Evolutionary conservation across 2,329 filamentous ascomycete species (phyloP).

Genomic region (Fonsecaea erecta): DNA sequence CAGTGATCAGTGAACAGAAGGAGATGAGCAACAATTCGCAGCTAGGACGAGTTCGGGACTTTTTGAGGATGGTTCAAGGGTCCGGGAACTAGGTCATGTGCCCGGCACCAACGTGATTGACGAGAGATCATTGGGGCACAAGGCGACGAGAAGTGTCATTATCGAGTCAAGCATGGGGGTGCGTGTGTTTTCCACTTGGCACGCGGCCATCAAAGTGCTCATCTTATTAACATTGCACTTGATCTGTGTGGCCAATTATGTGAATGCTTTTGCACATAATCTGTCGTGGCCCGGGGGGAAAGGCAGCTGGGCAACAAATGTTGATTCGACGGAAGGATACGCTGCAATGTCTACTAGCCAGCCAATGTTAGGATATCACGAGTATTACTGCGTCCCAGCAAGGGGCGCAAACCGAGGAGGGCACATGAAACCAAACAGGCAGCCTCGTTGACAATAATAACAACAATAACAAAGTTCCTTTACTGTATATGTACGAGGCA

Average conservation of each 20-base stretch:
- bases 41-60: conserved; percentile 75
- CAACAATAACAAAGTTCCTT: background rate
- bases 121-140: background rate
- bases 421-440: background rate
- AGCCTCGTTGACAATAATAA: conserved; percentile 21
- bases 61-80: conserved; percentile 77
- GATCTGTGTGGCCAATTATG: conserved; percentile 1
- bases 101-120: background rate
- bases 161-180: background rate
- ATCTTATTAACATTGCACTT: background rate
- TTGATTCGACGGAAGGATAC: background rate
- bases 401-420: conserved; percentile 9
- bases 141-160: background rate
- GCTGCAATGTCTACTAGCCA: background rate
- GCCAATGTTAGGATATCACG: background rate
- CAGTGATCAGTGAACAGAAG: conserved; percentile 66
- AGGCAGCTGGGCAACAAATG: background rate
- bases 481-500: too few relatives aligned
- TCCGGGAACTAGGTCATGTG: conserved; percentile 26
- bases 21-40: conserved; percentile 69
- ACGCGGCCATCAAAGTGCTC: background rate
- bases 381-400: background rate
- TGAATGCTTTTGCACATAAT: conserved; percentile 2
- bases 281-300: background rate
- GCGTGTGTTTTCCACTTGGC: background rate